Percentiles rank a stretch among this genome's conserved stretches.
phyloP scores from a whole-genome alignment of 1,284 basidiomycete species.

The Leccinum holopus region DNA sequence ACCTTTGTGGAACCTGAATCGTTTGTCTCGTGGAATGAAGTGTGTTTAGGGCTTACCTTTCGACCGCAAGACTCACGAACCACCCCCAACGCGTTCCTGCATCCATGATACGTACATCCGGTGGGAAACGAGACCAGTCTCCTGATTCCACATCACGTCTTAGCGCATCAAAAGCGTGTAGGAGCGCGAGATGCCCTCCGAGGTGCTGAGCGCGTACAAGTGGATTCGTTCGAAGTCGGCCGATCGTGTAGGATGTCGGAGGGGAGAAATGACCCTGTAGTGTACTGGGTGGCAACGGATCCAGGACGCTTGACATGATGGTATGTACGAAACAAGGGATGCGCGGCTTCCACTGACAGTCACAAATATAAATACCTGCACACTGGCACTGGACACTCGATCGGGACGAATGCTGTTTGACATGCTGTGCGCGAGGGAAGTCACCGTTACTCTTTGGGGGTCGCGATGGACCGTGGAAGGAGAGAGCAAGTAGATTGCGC shows the following conservation, averaged over 20 bases:
- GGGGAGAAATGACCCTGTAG: neutral
- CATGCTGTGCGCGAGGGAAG: neutral
- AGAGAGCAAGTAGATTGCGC: no score
- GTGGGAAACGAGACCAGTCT: constrained; percentile 12
- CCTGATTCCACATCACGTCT: constrained; percentile 8
- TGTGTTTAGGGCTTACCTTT: constrained; percentile 17
- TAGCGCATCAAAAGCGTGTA: constrained; percentile 13
- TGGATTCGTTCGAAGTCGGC: constrained; percentile 4
- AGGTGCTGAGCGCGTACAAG: constrained; percentile 13
- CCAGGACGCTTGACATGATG: neutral
- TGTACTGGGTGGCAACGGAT: neutral
- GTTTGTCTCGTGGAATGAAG: neutral
- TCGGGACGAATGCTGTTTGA: neutral
- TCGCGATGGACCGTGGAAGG: no score
- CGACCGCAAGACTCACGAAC: constrained; percentile 31
- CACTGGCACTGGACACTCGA: neutral
- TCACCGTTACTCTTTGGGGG: no score
- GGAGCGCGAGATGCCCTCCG: constrained; percentile 15
- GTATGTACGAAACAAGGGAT: neutral
- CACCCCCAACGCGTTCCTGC: constrained; percentile 27
- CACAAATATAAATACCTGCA: neutral
- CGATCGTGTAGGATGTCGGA: constrained; percentile 6
- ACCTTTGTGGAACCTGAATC: constrained; percentile 7
- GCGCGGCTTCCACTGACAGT: neutral
- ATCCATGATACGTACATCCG: constrained; percentile 19